A percentile compares a stretch with the other conserved stretches of the same genome.
Evolutionary conservation across 148 eudicot genomes (phyloP).

Genomic region (Oxyria digyna): DNA sequence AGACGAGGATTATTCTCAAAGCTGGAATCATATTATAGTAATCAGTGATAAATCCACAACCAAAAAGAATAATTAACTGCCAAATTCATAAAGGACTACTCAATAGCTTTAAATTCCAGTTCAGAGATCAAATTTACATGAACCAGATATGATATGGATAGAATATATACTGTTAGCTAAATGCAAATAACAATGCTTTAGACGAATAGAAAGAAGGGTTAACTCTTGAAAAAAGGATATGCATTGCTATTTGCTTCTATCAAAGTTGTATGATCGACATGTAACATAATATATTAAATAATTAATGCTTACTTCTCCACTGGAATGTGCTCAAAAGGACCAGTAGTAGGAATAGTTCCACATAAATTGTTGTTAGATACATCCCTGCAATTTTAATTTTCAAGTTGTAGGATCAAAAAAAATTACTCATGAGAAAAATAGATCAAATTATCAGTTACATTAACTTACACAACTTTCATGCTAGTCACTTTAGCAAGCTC

Average conservation of each 20-base stretch:
- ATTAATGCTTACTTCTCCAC: conserved; percentile 60
- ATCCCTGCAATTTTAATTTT: conserved; percentile 38
- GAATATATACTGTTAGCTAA: background rate
- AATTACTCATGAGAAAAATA: background rate
- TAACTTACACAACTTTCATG: conserved; percentile 93
- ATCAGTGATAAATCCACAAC: background rate
- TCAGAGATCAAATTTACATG: too few species aligned
- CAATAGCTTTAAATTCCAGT: background rate
- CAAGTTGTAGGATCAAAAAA: background rate
- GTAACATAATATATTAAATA: background rate
- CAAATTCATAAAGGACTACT: background rate
- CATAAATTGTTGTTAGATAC: conserved; percentile 75
- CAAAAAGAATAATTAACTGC: background rate
- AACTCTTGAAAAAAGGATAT: background rate
- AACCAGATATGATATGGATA: background rate
- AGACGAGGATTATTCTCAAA: conserved; percentile 9
- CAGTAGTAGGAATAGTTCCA: conserved; percentile 81
- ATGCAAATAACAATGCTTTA: background rate
- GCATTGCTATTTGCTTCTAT: background rate
- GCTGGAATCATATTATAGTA: background rate
- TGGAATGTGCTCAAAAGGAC: conserved; percentile 83
- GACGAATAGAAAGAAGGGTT: background rate
- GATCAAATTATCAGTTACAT: background rate
- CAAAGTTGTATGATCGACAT: background rate
- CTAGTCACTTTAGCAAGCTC: conserved; percentile 39